Evolutionary conservation across 345 rosid species (phyloP), one percentile per base, ranked within the genome.

Genomic region (Linum usitatissimum): DNA sequence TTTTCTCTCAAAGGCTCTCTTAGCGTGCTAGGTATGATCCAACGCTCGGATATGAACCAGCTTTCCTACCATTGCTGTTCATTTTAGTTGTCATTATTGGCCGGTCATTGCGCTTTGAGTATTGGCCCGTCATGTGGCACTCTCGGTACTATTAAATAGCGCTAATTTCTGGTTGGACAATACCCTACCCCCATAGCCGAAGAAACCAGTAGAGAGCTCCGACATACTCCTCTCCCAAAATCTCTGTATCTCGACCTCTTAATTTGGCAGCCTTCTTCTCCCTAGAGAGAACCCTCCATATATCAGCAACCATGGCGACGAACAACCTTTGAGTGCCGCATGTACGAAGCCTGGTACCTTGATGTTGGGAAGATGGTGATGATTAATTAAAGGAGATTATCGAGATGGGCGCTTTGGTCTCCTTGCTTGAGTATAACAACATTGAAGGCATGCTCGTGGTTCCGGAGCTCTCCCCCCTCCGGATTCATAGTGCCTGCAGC

Each of bases 391-490:
- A 93, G 72, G 84, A 72, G 79, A 90, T 93, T 69, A 94, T 94
- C 39, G 97, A 93, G 69, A 90, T 90, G 99, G 97, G 96, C 38
- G 99, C 99, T 0, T 93, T 87, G 62, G 99, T 93, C n/a, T 86
- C 97, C 0, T 76, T 93, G 28, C 88, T 93, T 8, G 99, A 90
- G 78, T 93, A 90, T 91, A 93, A 90, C 74, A 93, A 93, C 73
- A 90, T 87, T 13, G 99, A 93, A 73, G 97, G 99, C 1, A 87
- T 93, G 96, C 90, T 93, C 71, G 76, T 93, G 30, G 90, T 93
- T 82, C 87, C 97, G 30, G 99, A 93, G 94, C 96, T 93, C 61
- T 93, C 99, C 15, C 93, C 96, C 57, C 97, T 97, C 66, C 87
- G 99, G 61, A 93, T 93, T 80, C 90, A 97, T 19, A 90, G 97